Evolutionary conservation across 2,329 filamentous ascomycete species (phyloP), one percentile per base, ranked within the genome.

Genomic region (Arthroderma uncinatum): DNA sequence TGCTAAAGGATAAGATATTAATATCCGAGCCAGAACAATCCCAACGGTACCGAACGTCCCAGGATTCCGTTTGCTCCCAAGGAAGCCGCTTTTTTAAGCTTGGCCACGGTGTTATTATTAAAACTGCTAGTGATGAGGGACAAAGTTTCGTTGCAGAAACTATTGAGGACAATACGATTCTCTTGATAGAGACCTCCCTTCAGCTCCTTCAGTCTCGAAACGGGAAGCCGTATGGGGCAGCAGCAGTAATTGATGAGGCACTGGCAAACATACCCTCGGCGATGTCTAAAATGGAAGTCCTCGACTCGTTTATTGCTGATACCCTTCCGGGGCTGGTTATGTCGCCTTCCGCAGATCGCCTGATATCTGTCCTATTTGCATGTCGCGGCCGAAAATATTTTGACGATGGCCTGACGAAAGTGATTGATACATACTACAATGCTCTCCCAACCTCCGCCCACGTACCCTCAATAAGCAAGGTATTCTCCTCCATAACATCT

Each of bases 1-100:
- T 77, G 0, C 72, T 95, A n/a, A 75, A 84, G 25, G 76, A 82
- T 33, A 78, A 80, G 37, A 83, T 95, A 57, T 84, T 83, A 56
- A 81, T 82, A 4, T 94, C 89, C 0, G 78, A 88, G 4, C 89
- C 91, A 0, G 89, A 92, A 66, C 83, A 92, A 57, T 90, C 89
- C 0, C 85, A 85, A 60, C 86, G 89, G 16, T 87, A 87, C 63
- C 78, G 81, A 25, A 77, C 78, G 42, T 94, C 89, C 0, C 89
- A 95, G 67, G 78, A 82, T 54, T 75, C 76, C 40, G 78, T 95
- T 25, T 80, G 82, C 8, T 77, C 83, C 5, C 80, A 86, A 64
- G 84, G 84, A 0, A 75, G 78, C 48, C 83, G 87, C 0, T 89
- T 89, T 73, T 85, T 87, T 59, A 72, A 79, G 1, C 70, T 89